phyloP scores from a whole-genome alignment of 75 land plant species.

The Sequoiadendron giganteum region DNA sequence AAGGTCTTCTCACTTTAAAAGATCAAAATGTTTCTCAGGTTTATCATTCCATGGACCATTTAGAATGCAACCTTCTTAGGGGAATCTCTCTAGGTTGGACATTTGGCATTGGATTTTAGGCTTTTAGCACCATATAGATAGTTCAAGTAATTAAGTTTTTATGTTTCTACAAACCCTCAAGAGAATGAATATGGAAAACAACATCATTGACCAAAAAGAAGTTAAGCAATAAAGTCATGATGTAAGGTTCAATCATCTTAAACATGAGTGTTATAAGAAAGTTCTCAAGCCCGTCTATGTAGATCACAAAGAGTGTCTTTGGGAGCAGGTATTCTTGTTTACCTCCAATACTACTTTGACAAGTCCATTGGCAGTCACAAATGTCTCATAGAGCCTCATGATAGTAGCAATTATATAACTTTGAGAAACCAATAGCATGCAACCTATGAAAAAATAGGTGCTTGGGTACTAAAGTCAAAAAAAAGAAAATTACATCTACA shows the following conservation, averaged over 20 bases:
- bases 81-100: not conserved
- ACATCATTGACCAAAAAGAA: not conserved
- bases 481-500: not conserved
- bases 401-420: not conserved
- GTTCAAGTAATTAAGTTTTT: not conserved
- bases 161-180: not conserved
- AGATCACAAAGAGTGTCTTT: not conserved
- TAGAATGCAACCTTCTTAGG: not conserved
- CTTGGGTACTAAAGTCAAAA: not conserved
- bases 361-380: not conserved
- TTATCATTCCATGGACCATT: not conserved
- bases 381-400: not conserved
- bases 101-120: not conserved
- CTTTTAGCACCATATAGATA: not conserved
- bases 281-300: not conserved
- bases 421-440: not conserved
- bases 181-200: not conserved
- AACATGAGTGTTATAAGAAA: not conserved
- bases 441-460: not conserved
- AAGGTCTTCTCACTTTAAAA: not conserved
- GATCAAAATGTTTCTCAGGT: not conserved
- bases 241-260: not conserved
- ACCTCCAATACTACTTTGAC: not conserved
- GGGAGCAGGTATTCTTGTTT: not conserved
- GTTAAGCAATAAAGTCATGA: not conserved